Percentiles rank a stretch among this genome's conserved stretches.
Conservation (phyloP, 441 rosid species). For the Macaranga tanarius region DNA sequence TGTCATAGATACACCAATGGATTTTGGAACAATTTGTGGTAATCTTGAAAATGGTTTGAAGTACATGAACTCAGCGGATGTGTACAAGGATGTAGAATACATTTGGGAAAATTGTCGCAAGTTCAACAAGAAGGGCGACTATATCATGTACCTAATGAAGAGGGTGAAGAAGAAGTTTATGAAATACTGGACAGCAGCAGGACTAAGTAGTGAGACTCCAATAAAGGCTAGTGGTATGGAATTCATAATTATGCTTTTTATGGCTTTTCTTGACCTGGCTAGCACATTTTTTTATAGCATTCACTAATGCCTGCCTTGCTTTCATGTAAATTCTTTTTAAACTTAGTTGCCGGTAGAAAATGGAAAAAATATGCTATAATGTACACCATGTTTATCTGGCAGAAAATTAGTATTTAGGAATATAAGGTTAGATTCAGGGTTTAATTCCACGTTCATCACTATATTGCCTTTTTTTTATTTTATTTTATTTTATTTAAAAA, state of each 20-base stretch:
- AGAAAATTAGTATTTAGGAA: background rate
- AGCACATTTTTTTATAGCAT: background rate
- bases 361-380: background rate
- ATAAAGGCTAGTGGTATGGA: constrained; percentile 33
- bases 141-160: constrained; percentile 53
- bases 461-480: background rate
- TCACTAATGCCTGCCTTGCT: background rate
- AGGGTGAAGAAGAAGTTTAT: constrained; percentile 59
- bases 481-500: background rate
- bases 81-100: constrained; percentile 45
- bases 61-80: constrained; percentile 48
- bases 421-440: background rate
- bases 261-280: constrained; percentile 2
- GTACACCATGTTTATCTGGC: background rate
- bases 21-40: constrained; percentile 49
- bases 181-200: constrained; percentile 51
- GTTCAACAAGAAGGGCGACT: constrained; percentile 54
- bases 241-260: constrained; percentile 9
- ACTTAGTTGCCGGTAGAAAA: background rate
- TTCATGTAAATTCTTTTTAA: background rate
- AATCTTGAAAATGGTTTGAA: constrained; percentile 44
- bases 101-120: constrained; percentile 55
- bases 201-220: constrained; percentile 31
- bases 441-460: background rate
- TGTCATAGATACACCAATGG: constrained; percentile 54